phyloP scores from a whole-genome alignment of 2,329 filamentous ascomycete genomes.

The Curvularia spicifera region DNA sequence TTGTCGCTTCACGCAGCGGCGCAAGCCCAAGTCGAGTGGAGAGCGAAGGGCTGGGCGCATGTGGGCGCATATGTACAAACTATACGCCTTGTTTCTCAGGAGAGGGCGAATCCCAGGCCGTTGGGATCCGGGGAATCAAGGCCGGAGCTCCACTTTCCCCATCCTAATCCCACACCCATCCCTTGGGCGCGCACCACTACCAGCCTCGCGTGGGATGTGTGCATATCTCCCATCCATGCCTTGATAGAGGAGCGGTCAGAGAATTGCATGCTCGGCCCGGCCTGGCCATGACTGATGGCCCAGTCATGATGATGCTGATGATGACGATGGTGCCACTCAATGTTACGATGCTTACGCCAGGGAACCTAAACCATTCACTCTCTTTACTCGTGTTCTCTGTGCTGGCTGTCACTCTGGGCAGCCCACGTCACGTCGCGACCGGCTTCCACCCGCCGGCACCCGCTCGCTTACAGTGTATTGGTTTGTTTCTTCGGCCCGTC shows the following conservation, averaged over 20 bases:
- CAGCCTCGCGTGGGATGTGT: slow-evolving; percentile 37
- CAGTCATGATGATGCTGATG: background rate
- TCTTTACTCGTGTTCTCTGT: background rate
- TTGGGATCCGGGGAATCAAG: slow-evolving; percentile 35
- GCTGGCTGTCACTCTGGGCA: slow-evolving; percentile 4
- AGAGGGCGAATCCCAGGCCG: slow-evolving; percentile 23
- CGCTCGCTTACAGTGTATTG: slow-evolving; percentile 10
- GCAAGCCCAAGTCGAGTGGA: background rate
- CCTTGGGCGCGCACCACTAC: slow-evolving; percentile 14
- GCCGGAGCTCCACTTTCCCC: slow-evolving; percentile 34
- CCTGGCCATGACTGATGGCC: background rate
- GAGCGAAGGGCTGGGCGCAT: background rate
- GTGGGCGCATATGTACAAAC: background rate
- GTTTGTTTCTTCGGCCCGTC: slow-evolving; percentile 24
- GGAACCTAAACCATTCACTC: slow-evolving; percentile 9
- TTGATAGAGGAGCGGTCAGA: slow-evolving; percentile 34
- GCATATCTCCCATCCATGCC: slow-evolving; percentile 13
- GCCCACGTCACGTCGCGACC: slow-evolving; percentile 18
- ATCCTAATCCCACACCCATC: slow-evolving; percentile 12
- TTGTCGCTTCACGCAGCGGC: background rate
- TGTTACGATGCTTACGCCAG: slow-evolving; percentile 10
- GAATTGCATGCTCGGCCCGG: slow-evolving; percentile 23
- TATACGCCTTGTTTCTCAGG: slow-evolving; percentile 24
- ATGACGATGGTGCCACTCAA: background rate
- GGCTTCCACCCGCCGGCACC: background rate